Evolutionary conservation across 140 eudicot species (phyloP).

Genomic region (Artemisia princeps): DNA sequence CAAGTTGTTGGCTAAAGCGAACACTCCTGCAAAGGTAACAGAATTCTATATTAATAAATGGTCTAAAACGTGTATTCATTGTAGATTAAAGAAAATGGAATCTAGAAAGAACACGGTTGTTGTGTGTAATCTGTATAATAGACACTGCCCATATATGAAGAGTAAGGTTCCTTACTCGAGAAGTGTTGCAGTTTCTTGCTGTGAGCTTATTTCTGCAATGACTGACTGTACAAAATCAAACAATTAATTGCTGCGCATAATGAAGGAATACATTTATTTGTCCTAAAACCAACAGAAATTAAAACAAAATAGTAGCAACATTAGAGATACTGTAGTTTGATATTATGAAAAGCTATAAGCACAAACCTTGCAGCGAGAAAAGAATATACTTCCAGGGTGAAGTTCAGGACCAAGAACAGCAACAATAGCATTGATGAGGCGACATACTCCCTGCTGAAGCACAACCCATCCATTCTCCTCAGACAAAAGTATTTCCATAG

Average conservation of each 20-base stretch:
- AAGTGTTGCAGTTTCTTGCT: slow-evolving; percentile 83
- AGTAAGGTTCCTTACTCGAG: slow-evolving; percentile 60
- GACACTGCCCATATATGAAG: slow-evolving; percentile 10
- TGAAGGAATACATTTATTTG: neutral
- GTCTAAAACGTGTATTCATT: neutral
- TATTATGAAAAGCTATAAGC: neutral
- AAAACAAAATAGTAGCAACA: neutral
- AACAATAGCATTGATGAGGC: slow-evolving; percentile 92
- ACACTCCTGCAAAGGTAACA: slow-evolving; percentile 53
- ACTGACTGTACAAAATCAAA: slow-evolving; percentile 59
- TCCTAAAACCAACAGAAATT: neutral
- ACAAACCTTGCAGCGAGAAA: slow-evolving; percentile 95
- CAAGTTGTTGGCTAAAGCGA: slow-evolving; percentile 93
- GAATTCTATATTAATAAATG: slow-evolving; percentile 16
- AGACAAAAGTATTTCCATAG: slow-evolving; percentile 73
- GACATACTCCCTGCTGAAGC: slow-evolving; percentile 94
- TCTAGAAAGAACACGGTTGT: too few species aligned
- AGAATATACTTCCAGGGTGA: slow-evolving; percentile 91
- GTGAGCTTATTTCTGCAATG: slow-evolving; percentile 86
- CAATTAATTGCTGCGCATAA: slow-evolving; percentile 20
- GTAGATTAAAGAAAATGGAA: too few species aligned
- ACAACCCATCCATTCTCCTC: slow-evolving; percentile 93
- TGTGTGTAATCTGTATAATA: neutral
- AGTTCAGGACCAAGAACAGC: slow-evolving; percentile 99
- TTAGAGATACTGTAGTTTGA: slow-evolving; percentile 1